Evolutionary conservation across 106 monocot genomes (phyloP), one percentile per base, ranked within the genome.

Genomic region (Platanthera guangdongensis): DNA sequence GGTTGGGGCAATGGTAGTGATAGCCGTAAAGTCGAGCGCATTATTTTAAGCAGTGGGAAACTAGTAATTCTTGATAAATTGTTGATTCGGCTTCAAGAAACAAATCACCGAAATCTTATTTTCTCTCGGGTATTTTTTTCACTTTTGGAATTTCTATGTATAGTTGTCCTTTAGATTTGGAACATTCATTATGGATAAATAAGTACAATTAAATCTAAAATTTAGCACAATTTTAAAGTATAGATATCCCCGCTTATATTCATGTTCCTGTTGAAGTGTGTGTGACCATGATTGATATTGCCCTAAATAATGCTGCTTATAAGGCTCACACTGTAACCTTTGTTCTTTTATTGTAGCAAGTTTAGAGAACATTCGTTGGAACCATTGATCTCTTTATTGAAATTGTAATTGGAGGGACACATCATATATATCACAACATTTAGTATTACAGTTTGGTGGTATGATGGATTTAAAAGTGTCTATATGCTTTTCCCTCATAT

Each of bases 41-140:
- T 99, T 79, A 89, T 94, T 81, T 79, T 94, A 75, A 99, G 97
- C 77, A 99, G 97, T 80, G 97, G 97, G 32, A 99, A 99, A 78
- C 84, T 99, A 74, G 97, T 92, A 68, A 93, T 99, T 71, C 90
- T 99, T 65, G 94, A 99, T 83, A 99, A 99, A 79, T 77, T 99
- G 52, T 83, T 99, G 25, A 78, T 82, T 52, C 81, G 92, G 50
- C 82, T 99, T 82, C 80, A 82, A 13, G 94, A 89, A 77, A 99
- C 97, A 14, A 94, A 99, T 50, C 97, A 99, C 63, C 91, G 97
- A 67, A 94, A 94, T 76, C 85, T 99, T 19, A 94, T 99, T 82
- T 99, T 99, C 81, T 99, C 97, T 88, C 97, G 94, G 97, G 97
- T 97, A 76, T n/a, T 57, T 7, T 80, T 62, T 52, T 65, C 75